A percentile compares a stretch with the other conserved stretches of the same genome.
These are phyloP conservation scores for Xerocomellus amylosporus DNA, from an alignment of 768 basidiomycete species.

Conservation along the genomic window DNA sequence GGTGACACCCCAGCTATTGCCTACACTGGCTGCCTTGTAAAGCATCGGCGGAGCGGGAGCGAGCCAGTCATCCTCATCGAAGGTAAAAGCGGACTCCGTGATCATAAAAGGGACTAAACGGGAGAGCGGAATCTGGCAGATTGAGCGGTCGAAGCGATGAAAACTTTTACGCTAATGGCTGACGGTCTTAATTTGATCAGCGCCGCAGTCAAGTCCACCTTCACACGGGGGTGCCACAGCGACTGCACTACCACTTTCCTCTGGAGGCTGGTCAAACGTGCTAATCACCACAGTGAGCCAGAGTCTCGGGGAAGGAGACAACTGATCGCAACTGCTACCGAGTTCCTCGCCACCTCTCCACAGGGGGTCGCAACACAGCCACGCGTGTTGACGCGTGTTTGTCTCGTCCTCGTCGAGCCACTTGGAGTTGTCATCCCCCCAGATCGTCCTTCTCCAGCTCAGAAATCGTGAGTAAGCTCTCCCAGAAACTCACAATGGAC, in stretches of 20 bases:
- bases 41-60: slow-evolving; percentile 48
- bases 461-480: slow-evolving; percentile 50
- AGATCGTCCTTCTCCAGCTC: slow-evolving; percentile 48
- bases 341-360: no score
- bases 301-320: neutral
- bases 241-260: neutral
- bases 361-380: slow-evolving; percentile 19
- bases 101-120: slow-evolving; percentile 42
- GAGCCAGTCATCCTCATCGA: slow-evolving; percentile 73
- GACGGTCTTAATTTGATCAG: neutral
- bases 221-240: slow-evolving; percentile 11
- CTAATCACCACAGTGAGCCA: neutral
- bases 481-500: neutral
- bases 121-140: neutral
- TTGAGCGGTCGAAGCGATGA: neutral
- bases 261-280: neutral
- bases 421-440: neutral
- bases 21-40: slow-evolving; percentile 63
- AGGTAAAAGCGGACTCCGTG: slow-evolving; percentile 53
- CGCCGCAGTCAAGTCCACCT: slow-evolving; percentile 7
- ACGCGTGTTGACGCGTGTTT: slow-evolving; percentile 27
- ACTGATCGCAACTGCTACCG: no score
- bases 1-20: slow-evolving; percentile 82
- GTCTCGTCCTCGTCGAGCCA: slow-evolving; percentile 4
- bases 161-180: neutral